phyloP scores from a whole-genome alignment of 169 alveolate genomes.

The Toxoplasma gondii region DNA sequence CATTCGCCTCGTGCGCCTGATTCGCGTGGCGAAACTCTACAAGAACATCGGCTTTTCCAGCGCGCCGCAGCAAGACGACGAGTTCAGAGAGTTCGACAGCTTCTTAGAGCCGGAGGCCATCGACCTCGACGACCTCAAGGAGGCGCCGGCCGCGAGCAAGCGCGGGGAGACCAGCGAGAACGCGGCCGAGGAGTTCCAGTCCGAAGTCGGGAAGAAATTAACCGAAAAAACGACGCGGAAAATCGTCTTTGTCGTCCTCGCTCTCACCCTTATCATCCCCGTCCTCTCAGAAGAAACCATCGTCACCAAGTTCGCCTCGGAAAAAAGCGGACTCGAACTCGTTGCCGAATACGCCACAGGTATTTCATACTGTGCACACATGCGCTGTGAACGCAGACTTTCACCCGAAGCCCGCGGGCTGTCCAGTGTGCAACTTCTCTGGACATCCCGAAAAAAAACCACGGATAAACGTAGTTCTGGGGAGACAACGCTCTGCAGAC shows the following conservation, averaged over 20 bases:
- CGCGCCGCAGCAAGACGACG: slow-evolving; percentile 36
- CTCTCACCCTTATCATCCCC: slow-evolving; percentile 47
- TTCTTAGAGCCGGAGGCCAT: slow-evolving; percentile 49
- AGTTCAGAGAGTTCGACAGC: not conserved
- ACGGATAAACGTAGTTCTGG: no score
- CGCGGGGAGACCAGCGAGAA: not conserved
- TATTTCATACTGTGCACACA: not conserved
- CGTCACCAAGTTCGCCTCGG: slow-evolving; percentile 34
- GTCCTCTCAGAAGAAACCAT: slow-evolving; percentile 41
- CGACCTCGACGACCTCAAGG: slow-evolving; percentile 48
- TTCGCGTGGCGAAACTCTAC: slow-evolving; percentile 84
- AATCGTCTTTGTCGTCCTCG: slow-evolving; percentile 67
- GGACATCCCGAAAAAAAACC: no score
- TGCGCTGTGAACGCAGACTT: not conserved
- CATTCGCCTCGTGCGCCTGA: slow-evolving; percentile 82
- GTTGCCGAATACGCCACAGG: slow-evolving; percentile 65
- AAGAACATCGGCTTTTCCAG: slow-evolving; percentile 66
- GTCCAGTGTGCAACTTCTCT: no score
- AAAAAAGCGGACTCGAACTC: slow-evolving; percentile 43
- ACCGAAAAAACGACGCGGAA: slow-evolving; percentile 86
- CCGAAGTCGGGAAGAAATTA: slow-evolving; percentile 85
- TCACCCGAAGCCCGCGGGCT: not conserved
- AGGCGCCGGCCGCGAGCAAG: slow-evolving; percentile 1
- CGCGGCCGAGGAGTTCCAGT: slow-evolving; percentile 65
- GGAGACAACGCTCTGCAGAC: no score